Conservation (phyloP, 768 basidiomycete genomes). For the Xanthoconium stramineum region DNA sequence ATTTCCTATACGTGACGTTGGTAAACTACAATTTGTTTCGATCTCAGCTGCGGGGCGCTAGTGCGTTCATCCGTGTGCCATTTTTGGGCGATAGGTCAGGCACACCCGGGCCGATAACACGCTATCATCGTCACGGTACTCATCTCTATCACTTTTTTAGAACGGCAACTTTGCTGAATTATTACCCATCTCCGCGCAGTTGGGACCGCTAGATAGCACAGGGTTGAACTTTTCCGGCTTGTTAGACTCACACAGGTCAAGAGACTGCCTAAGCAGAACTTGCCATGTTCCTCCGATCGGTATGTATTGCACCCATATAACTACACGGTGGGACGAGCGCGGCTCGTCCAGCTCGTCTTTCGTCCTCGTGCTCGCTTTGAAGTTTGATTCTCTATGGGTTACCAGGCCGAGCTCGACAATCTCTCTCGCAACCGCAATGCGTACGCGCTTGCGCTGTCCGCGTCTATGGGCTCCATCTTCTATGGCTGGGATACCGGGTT, state of each 20-base stretch:
- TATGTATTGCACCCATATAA: neutral
- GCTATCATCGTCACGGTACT: too few relatives aligned
- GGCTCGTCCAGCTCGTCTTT: neutral
- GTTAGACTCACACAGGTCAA: neutral
- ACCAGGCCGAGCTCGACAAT: constrained; percentile 23
- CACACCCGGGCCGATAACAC: too few relatives aligned
- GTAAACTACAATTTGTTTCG: too few relatives aligned
- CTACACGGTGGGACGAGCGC: too few relatives aligned
- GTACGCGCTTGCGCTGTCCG: constrained; percentile 43
- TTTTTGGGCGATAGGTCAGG: too few relatives aligned
- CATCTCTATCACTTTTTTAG: too few relatives aligned
- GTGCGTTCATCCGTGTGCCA: too few relatives aligned
- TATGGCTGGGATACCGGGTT: constrained; percentile 49
- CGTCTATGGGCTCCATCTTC: constrained; percentile 47
- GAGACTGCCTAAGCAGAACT: neutral
- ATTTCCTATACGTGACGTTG: neutral
- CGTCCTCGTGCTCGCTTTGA: neutral
- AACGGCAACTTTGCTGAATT: too few relatives aligned
- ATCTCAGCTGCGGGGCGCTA: too few relatives aligned
- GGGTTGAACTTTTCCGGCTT: neutral
- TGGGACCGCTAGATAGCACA: too few relatives aligned
- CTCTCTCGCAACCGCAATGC: constrained; percentile 40
- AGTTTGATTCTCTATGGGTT: constrained; percentile 19
- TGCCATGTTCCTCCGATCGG: neutral
- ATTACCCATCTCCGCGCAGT: too few relatives aligned